Base-by-base conservation (phyloP, 225 moss, liverwort and hornwort species). In the Anthoceros angustus region DNA sequence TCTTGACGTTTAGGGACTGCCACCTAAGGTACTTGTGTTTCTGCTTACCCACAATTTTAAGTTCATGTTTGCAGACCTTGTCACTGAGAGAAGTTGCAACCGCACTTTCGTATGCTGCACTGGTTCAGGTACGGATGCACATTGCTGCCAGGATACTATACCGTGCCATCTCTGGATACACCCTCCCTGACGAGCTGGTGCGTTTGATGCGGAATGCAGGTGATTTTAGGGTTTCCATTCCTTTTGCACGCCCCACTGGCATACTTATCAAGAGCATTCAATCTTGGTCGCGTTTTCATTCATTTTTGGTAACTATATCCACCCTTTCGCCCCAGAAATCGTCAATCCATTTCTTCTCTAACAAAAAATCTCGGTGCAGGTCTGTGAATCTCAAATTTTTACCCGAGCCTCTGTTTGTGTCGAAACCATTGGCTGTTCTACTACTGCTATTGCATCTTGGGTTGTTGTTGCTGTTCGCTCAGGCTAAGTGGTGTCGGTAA, bases 341-440 rank as follows among this genome's bases (percentile, higher is more conserved):
- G 32, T 32, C 32, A 32, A 32, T 32, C 32, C 32, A 32, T 32
- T 32, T 32, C 32, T 32, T 32, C 32, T 32, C 32, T 32, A 32
- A 32, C 32, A 32, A 32, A 32, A 32, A 32, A 32, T 64, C n/a
- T 39, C 61, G 32, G 43, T 55, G n/a, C 75, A 98, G 95, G 95
- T 98, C 98, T 18, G 98, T 98, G 62, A 98, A 98, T 73, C 87
- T 92, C 66, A 98, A 92, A 77, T 98, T 98, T 72, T 69, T 98
- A 42, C 89, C 87, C 15, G 98, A 98, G 67, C 42, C 77, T 25
- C 64, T 86, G 21, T 98, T 98, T 79, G 69, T 89, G 62, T 92
- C 92, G 40, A 92, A 87, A 72, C 71, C 78, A 38, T 87, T 98
- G 55, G 84, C 98, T 32, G 67, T 92, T 45, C 62, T 70, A 8